Conservation (phyloP, 1,139 yeast genomes). For the Taphrina wiesneri region DNA sequence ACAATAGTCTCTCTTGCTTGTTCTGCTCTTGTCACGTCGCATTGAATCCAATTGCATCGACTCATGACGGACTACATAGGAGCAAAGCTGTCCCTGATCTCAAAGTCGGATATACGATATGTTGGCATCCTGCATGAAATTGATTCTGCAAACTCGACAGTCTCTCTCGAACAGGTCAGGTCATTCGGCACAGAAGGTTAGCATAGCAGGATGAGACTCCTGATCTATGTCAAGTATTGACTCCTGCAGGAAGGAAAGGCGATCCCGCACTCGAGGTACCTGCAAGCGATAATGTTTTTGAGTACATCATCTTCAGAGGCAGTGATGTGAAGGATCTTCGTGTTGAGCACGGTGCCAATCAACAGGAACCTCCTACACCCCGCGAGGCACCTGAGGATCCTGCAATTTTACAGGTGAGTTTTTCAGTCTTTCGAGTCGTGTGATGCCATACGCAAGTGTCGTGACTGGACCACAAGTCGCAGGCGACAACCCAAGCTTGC, state of each 20-base stretch:
- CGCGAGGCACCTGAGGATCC: constrained; percentile 44
- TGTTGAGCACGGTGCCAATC: constrained; percentile 59
- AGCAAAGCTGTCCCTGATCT: constrained; percentile 82
- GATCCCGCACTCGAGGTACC: constrained; percentile 72
- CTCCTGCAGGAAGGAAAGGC: constrained; percentile 58
- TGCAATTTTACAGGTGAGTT: constrained; percentile 46
- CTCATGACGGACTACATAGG: constrained; percentile 74
- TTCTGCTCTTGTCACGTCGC: neutral
- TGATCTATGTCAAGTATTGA: neutral
- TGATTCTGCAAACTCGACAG: constrained; percentile 89
- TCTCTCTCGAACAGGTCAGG: constrained; percentile 77
- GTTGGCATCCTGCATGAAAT: constrained; percentile 85
- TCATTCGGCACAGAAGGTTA: constrained; percentile 83
- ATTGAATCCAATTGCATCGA: neutral
- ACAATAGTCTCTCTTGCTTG: neutral
- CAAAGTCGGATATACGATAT: constrained; percentile 82
- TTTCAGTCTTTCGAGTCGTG: neutral
- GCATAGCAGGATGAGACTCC: neutral
- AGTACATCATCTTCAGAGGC: constrained; percentile 84
- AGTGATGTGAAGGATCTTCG: constrained; percentile 87
- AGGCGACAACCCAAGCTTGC: neutral
- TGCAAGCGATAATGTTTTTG: constrained; percentile 72
- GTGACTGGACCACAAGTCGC: neutral
- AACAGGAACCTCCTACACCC: constrained; percentile 44
- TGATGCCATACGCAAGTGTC: neutral